Conservation (phyloP, 345 rosid species). For the Eucalyptus cloeziana region DNA sequence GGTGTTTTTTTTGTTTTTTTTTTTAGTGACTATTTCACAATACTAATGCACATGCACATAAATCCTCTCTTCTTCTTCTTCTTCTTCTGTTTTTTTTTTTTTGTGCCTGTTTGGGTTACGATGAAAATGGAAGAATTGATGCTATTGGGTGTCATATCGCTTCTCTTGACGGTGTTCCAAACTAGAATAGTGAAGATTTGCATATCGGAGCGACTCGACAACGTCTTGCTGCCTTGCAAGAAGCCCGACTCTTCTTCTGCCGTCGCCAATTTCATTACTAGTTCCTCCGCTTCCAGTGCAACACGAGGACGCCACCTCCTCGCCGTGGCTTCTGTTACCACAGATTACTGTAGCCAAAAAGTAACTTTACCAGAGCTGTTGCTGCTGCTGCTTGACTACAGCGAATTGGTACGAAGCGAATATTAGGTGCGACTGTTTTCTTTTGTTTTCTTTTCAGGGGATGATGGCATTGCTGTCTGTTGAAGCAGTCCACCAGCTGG, state of each 20-base stretch:
- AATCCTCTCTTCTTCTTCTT: neutral
- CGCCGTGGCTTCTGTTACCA: constrained; percentile 8
- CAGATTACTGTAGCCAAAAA: constrained; percentile 15
- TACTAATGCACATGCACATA: neutral
- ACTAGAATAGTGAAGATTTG: constrained; percentile 32
- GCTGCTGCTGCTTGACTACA: neutral
- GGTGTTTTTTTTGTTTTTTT: no score
- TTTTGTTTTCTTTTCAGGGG: constrained; percentile 25
- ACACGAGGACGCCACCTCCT: constrained; percentile 32
- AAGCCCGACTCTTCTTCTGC: neutral
- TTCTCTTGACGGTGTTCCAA: constrained; percentile 52
- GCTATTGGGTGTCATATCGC: constrained; percentile 76
- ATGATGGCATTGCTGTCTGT: constrained; percentile 45
- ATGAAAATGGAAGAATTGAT: constrained; percentile 47
- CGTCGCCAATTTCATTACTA: constrained; percentile 22
- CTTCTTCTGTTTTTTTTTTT: no score
- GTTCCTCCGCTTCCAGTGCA: neutral
- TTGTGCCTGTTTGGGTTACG: neutral
- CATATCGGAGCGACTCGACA: constrained; percentile 22
- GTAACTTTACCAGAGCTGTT: neutral
- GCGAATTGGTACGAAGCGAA: neutral
- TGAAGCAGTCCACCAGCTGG: constrained; percentile 77
- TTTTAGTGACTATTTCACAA: neutral
- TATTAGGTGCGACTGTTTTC: neutral
- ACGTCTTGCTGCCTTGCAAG: constrained; percentile 47